Percentiles rank a stretch among this genome's conserved stretches.
phyloP scores from a whole-genome alignment of 2,329 filamentous ascomycete species.

The Akanthomyces uredinophilus region DNA sequence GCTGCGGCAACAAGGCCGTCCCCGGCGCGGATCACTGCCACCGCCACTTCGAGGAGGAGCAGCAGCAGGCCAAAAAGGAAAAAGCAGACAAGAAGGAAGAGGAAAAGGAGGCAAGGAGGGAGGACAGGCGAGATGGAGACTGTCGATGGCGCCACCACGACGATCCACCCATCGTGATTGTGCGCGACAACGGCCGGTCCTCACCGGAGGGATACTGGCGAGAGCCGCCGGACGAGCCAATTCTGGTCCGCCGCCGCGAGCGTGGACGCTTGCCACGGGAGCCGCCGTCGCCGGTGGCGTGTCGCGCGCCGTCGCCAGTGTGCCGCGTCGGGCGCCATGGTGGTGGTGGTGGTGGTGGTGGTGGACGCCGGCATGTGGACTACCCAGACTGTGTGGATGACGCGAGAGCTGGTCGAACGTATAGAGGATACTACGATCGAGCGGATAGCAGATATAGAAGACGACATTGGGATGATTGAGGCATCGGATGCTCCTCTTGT shows the following conservation, averaged over 20 bases:
- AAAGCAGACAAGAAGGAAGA: not conserved
- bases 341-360: too few relatives aligned
- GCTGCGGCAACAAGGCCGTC: not conserved
- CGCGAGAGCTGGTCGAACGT: not conserved
- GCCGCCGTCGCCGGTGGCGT: too few relatives aligned
- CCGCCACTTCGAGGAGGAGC: slow-evolving; percentile 4
- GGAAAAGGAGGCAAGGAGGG: too few relatives aligned
- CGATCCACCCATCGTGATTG: not conserved
- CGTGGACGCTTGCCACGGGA: too few relatives aligned
- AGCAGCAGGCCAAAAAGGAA: not conserved
- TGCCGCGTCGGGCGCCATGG: too few relatives aligned
- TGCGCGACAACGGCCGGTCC: not conserved
- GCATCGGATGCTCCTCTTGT: not conserved
- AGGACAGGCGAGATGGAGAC: too few relatives aligned
- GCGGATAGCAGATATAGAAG: not conserved
- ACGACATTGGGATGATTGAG: not conserved
- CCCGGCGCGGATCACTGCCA: not conserved
- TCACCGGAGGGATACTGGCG: not conserved
- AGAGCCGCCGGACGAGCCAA: not conserved
- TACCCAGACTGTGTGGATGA: not conserved
- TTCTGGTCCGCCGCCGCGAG: not conserved
- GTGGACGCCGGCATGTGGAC: not conserved
- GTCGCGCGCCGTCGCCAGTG: too few relatives aligned
- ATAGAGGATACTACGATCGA: not conserved
- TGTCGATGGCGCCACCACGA: too few relatives aligned